Percentiles rank a stretch among this genome's conserved stretches.
These are phyloP conservation scores for Cladophialophora immunda DNA, from an alignment of 2,329 filamentous ascomycete genomes.

Conservation along the genomic window DNA sequence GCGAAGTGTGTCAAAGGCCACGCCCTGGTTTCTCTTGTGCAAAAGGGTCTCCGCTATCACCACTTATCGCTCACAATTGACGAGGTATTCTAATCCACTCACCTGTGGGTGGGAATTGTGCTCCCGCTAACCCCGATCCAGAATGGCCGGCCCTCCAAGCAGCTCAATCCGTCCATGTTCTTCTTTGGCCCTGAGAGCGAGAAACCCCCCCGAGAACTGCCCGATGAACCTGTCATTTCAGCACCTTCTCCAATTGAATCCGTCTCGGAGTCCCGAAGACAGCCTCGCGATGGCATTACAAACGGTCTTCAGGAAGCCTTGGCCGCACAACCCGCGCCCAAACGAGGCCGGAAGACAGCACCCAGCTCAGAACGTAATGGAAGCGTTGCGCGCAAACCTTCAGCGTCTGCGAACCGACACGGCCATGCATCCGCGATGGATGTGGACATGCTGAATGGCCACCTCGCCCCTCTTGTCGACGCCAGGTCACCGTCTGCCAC, in stretches of 20 bases:
- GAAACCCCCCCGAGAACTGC: constrained; percentile 41
- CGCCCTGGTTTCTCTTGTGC: constrained; percentile 68
- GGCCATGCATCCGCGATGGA: constrained; percentile 40
- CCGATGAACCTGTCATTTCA: constrained; percentile 40
- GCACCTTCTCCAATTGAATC: constrained; percentile 45
- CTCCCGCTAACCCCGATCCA: constrained; percentile 34
- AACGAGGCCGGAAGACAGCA: constrained; percentile 44
- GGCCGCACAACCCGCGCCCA: constrained; percentile 42
- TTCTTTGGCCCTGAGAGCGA: constrained; percentile 58
- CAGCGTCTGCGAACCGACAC: constrained; percentile 43
- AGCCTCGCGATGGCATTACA: constrained; percentile 46
- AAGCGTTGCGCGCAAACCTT: constrained; percentile 42
- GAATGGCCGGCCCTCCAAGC: constrained; percentile 40
- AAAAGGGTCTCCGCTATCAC: constrained; percentile 68
- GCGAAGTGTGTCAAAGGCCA: constrained; percentile 66
- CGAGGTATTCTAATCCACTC: constrained; percentile 50
- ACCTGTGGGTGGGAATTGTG: neutral
- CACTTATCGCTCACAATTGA: constrained; percentile 54
- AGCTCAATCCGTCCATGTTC: constrained; percentile 50
- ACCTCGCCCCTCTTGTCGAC: constrained; percentile 31
- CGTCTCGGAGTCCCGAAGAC: constrained; percentile 41
- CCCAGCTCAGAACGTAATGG: constrained; percentile 45
- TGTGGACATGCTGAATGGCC: constrained; percentile 39
- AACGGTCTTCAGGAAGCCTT: constrained; percentile 48
- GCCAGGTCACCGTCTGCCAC: constrained; percentile 38